Percentiles rank a stretch among this genome's conserved stretches.
phyloP scores from a whole-genome alignment of 2,329 filamentous ascomycete genomes.

The Penicillium palitans region DNA sequence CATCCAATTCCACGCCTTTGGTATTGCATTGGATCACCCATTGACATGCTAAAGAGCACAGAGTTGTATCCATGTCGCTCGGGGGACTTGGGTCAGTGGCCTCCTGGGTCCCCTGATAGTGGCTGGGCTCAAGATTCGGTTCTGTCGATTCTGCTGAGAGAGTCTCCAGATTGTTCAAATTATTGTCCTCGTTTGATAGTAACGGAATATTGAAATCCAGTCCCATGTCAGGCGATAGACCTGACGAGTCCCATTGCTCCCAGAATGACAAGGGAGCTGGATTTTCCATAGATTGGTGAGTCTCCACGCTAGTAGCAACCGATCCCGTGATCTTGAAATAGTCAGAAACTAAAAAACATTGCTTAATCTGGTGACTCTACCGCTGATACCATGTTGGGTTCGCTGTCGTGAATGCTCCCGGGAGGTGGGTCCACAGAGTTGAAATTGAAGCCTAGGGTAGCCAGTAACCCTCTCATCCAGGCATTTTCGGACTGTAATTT shows the following conservation, averaged over 20 bases:
- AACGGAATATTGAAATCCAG: neutral
- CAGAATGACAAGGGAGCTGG: neutral
- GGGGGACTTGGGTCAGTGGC: neutral
- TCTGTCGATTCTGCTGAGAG: neutral
- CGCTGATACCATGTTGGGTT: no score
- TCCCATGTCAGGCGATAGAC: neutral
- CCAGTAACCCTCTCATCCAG: no score
- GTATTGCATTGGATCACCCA: constrained; percentile 10
- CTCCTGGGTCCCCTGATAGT: neutral
- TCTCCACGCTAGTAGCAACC: no score
- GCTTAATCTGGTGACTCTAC: no score
- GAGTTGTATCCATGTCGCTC: constrained; percentile 4
- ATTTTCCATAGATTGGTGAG: neutral
- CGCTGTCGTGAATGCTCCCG: no score
- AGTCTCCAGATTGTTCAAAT: neutral
- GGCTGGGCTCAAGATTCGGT: neutral
- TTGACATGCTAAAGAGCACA: constrained; percentile 9
- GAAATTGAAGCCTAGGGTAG: no score
- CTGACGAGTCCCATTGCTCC: neutral
- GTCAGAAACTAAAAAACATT: no score
- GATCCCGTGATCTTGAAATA: no score
- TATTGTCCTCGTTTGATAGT: neutral
- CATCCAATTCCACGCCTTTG: constrained; percentile 9
- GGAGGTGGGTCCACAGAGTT: no score
- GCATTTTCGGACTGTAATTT: neutral